phyloP scores from a whole-genome alignment of 441 rosid genomes.

The Erodium texanum region DNA sequence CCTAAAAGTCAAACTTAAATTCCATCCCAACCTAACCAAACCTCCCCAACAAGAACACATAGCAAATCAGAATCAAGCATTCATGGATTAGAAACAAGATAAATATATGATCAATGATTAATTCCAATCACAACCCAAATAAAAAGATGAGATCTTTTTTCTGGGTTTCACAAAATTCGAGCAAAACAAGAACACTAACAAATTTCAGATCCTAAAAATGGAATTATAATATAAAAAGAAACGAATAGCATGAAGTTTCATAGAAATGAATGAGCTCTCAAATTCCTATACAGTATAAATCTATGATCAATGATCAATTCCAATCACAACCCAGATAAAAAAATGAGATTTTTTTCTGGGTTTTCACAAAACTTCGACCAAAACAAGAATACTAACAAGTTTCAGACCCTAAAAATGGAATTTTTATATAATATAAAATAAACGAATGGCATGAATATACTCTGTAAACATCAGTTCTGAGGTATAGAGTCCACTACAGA shows the following conservation, averaged over 20 bases:
- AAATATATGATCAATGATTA: background rate
- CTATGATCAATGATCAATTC: background rate
- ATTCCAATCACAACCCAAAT: background rate
- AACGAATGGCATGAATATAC: background rate
- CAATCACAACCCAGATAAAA: background rate
- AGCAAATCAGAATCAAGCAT: background rate
- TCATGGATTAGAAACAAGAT: background rate
- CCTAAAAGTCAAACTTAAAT: background rate
- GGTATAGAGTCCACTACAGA: constrained; percentile 28
- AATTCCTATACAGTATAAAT: background rate
- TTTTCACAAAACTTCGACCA: background rate
- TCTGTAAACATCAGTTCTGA: constrained; percentile 20
- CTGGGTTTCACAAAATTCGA: background rate
- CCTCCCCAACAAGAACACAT: background rate
- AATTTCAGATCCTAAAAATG: background rate
- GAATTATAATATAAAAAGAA: background rate
- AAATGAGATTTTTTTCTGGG: background rate
- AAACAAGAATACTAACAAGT: background rate
- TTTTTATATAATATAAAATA: background rate
- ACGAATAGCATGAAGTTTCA: background rate
- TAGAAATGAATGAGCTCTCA: background rate
- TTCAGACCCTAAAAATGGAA: background rate
- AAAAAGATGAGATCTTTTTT: background rate
- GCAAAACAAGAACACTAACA: background rate
- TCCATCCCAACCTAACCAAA: background rate